These are phyloP conservation scores for Chiua virens DNA, from an alignment of 768 basidiomycete species.

Conservation along the genomic window DNA sequence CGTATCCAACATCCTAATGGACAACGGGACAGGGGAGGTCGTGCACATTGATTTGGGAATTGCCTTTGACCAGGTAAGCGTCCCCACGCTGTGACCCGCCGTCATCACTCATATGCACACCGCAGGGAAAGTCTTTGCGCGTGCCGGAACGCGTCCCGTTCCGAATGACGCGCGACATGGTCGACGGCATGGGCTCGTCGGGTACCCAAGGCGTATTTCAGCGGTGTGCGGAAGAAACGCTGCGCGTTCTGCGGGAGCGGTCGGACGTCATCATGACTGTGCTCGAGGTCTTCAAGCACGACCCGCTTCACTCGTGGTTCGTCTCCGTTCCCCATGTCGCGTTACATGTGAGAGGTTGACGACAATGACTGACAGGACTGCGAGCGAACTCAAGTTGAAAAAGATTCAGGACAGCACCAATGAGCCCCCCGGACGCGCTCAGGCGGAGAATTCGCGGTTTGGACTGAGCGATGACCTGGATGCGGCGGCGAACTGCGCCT, in stretches of 20 bases:
- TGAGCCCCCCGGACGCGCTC: conserved; percentile 21
- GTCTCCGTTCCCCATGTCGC: conserved; percentile 17
- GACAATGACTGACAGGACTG: conserved; percentile 62
- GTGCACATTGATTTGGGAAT: conserved; percentile 97
- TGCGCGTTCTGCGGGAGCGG: conserved; percentile 83
- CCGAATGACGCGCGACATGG: conserved; percentile 89
- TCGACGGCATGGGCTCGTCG: conserved; percentile 90
- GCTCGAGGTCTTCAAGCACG: conserved; percentile 94
- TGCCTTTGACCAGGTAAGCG: conserved; percentile 85
- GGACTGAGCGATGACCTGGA: conserved; percentile 65
- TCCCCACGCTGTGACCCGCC: background rate
- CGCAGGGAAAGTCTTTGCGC: conserved; percentile 72
- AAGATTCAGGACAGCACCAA: conserved; percentile 51
- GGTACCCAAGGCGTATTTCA: conserved; percentile 95
- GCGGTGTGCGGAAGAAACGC: conserved; percentile 90
- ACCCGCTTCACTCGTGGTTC: conserved; percentile 92
- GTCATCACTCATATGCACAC: background rate
- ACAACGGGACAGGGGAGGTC: conserved; percentile 78
- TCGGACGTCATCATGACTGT: conserved; percentile 92
- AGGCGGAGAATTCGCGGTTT: conserved; percentile 31
- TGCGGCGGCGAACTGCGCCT: conserved; percentile 56
- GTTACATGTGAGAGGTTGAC: background rate
- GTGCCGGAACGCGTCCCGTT: conserved; percentile 93
- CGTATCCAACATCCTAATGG: conserved; percentile 87
- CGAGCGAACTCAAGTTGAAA: conserved; percentile 72